Evolutionary conservation across 129 eudicot genomes (phyloP), one percentile per base, ranked within the genome.

Genomic region (Mikania micrantha): DNA sequence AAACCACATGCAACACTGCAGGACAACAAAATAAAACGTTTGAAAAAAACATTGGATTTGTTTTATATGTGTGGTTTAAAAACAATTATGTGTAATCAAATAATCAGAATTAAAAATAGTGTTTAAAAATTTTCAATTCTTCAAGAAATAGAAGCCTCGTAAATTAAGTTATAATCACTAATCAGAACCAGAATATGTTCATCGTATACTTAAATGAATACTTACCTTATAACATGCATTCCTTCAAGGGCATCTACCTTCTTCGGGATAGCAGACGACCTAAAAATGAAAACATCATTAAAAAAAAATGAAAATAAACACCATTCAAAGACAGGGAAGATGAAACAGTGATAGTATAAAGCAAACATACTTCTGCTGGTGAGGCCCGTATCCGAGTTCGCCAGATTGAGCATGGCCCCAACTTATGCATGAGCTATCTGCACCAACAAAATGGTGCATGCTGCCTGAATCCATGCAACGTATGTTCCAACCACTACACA

Each of bases 331-430:
- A 4, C 10, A 5, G 40, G 9, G 56, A 28, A 5, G 59, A 28
- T 35, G 3, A 11, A 19, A 32, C 3, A 12, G 9, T 13, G 32
- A 63, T 67, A 39, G 15, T 5, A 64, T 9, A 41, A n/a, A n/a
- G 25, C 39, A 76, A 45, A 44, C 70, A 41, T 84, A 93, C 99
- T 93, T 93, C 76, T 89, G 96, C 22, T 85, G 88, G 63, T 64
- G 66, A 54, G 99, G 90, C 28, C 99, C 99, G 65, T 94, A 87
- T 49, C 99, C 99, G 62, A 87, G 90, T 75, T 94, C 95, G 39
- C 97, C 99, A 71, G 87, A 79, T 69, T 85, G 92, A n/a, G 90
- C 93, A 36, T 74, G 86, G 15, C 99, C 97, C 99, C 99, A 94
- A 77, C 99, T 94, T 76, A 89, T 89, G 74, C 97, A 94, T 0